Percentiles rank a stretch among this genome's conserved stretches.
phyloP scores from a whole-genome alignment of 208 protist species.

The Wallacemonas rigidus region DNA sequence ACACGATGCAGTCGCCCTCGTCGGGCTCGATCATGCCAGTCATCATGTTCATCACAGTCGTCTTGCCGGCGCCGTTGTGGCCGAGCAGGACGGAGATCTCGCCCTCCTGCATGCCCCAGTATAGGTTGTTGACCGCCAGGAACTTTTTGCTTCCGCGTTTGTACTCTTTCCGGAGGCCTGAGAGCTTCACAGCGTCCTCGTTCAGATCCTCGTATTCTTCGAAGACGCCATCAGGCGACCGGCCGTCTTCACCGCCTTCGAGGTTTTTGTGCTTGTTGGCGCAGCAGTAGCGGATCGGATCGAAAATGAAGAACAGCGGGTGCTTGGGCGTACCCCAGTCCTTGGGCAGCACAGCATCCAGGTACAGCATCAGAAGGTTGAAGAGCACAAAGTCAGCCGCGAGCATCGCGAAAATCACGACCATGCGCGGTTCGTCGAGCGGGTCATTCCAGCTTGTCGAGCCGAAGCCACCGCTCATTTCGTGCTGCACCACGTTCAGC shows the following conservation, averaged over 20 bases:
- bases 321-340: slow-evolving; percentile 55
- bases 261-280: slow-evolving; percentile 1
- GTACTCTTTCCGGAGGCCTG: slow-evolving; percentile 50
- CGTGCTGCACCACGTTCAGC: slow-evolving; percentile 34
- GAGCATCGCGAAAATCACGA: slow-evolving; percentile 42
- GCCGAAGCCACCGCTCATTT: slow-evolving; percentile 39
- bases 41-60: slow-evolving; percentile 50
- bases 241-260: slow-evolving; percentile 27
- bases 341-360: slow-evolving; percentile 57
- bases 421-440: slow-evolving; percentile 19
- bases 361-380: slow-evolving; percentile 61
- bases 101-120: slow-evolving; percentile 57
- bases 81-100: slow-evolving; percentile 71
- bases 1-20: slow-evolving; percentile 40
- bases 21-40: slow-evolving; percentile 44
- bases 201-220: slow-evolving; percentile 24
- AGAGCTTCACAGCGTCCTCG: slow-evolving; percentile 26
- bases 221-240: slow-evolving; percentile 39
- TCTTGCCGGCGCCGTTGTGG: slow-evolving; percentile 55
- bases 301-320: slow-evolving; percentile 64
- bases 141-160: slow-evolving; percentile 39
- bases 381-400: slow-evolving; percentile 53
- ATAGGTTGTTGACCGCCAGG: slow-evolving; percentile 78
- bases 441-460: slow-evolving; percentile 20
- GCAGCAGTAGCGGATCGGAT: slow-evolving; percentile 29